phyloP scores from a whole-genome alignment of 169 alveolate species.

The Plasmodium yoelii region DNA sequence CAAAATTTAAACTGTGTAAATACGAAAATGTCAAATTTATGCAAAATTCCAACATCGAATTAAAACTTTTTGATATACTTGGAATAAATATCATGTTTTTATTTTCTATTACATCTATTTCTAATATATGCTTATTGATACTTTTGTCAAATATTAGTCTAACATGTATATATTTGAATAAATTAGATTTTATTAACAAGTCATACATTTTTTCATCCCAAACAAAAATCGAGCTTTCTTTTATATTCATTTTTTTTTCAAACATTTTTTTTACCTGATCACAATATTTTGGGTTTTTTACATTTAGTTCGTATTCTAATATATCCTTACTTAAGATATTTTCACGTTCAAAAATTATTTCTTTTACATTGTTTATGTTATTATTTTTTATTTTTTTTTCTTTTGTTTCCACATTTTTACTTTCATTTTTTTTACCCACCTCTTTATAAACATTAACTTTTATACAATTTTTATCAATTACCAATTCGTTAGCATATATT shows the following conservation, averaged over 20 bases:
- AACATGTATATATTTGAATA: constrained; percentile 61
- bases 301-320: constrained; percentile 20
- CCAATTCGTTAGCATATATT: constrained; percentile 42
- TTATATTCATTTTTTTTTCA: constrained; percentile 71
- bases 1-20: constrained; percentile 50
- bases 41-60: constrained; percentile 61
- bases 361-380: neutral
- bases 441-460: constrained; percentile 24
- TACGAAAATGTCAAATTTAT: constrained; percentile 43
- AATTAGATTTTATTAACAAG: constrained; percentile 29
- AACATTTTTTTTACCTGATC: constrained; percentile 23
- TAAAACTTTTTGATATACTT: constrained; percentile 71
- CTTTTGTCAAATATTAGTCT: constrained; percentile 30
- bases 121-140: constrained; percentile 30
- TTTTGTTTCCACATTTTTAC: neutral
- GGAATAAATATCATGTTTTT: constrained; percentile 53
- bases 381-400: neutral
- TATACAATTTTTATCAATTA: constrained; percentile 22
- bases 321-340: constrained; percentile 11
- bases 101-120: constrained; percentile 53
- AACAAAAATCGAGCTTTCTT: constrained; percentile 45
- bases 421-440: neutral
- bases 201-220: constrained; percentile 73
- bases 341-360: constrained; percentile 30
- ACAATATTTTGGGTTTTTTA: neutral